Conservation (phyloP, 1,139 yeast genomes). For the Hyphopichia buzzinii region DNA sequence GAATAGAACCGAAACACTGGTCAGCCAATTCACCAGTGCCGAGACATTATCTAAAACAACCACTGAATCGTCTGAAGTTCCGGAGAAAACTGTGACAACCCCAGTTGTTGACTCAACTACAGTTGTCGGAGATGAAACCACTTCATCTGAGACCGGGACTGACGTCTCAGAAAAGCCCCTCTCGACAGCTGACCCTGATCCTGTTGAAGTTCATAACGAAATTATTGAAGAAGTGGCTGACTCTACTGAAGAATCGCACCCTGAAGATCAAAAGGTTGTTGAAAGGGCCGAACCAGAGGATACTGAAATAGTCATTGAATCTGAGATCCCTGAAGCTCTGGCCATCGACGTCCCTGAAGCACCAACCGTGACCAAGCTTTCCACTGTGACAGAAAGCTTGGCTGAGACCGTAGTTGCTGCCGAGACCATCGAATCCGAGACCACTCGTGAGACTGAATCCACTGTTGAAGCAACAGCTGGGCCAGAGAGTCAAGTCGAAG, state of each 20-base stretch:
- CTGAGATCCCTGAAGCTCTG: no score
- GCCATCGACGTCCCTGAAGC: no score
- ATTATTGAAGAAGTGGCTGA: constrained; percentile 4
- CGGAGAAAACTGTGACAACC: constrained; percentile 9
- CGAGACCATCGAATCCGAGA: no score
- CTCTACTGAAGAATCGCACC: constrained; percentile 2
- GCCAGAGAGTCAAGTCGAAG: no score
- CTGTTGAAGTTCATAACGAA: constrained; percentile 5
- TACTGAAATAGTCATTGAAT: no score
- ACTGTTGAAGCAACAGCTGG: no score
- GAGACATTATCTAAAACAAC: background rate
- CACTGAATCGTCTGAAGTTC: background rate
- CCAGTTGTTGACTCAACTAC: constrained; percentile 16
- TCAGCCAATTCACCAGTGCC: constrained; percentile 10
- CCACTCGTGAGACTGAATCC: no score
- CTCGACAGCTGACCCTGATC: constrained; percentile 3
- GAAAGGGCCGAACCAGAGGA: constrained; percentile 5
- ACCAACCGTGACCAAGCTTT: constrained; percentile 6
- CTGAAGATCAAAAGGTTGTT: background rate
- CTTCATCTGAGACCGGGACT: constrained; percentile 4
- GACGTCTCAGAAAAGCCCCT: constrained; percentile 5
- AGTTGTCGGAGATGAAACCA: constrained; percentile 5
- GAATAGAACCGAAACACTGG: constrained; percentile 9
- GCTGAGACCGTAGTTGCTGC: background rate
- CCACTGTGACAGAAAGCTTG: constrained; percentile 3